Conservation (phyloP, 352 stramenopile species). For the Hyphochytrium catenoides region DNA sequence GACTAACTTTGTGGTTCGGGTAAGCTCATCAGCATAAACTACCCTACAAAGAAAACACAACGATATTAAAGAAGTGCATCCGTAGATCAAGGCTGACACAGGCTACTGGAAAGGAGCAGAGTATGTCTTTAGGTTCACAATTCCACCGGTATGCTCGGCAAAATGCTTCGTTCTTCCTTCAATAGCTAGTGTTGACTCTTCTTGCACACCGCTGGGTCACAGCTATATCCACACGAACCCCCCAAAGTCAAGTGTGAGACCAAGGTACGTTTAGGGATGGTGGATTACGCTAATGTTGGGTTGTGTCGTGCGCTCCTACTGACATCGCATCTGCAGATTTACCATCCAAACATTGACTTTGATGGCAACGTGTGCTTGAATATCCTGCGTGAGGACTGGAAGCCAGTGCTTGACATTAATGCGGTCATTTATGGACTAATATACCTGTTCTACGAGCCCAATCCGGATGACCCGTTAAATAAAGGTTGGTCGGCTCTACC, state of each 20-base stretch:
- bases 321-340: constrained; percentile 79
- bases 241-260: constrained; percentile 91
- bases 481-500: constrained; percentile 20
- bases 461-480: constrained; percentile 96
- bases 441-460: constrained; percentile 98
- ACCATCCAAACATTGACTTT: constrained; percentile 95
- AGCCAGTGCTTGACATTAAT: constrained; percentile 96
- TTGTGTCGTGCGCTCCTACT: too few relatives aligned
- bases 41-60: not conserved
- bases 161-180: constrained; percentile 4
- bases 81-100: constrained; percentile 69
- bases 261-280: constrained; percentile 24
- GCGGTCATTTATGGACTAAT: constrained; percentile 97
- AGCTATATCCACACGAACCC: constrained; percentile 86
- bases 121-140: constrained; percentile 93
- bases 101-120: constrained; percentile 88
- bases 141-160: constrained; percentile 73
- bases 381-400: constrained; percentile 95
- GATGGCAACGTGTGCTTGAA: constrained; percentile 96
- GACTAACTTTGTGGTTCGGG: constrained; percentile 69
- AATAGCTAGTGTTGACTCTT: constrained; percentile 1
- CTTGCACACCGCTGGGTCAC: constrained; percentile 1
- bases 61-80: constrained; percentile 11
- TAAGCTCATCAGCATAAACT: constrained; percentile 8
- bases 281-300: not conserved